Conservation (phyloP, 1,139 yeast genomes). For the Pichia terricola region DNA sequence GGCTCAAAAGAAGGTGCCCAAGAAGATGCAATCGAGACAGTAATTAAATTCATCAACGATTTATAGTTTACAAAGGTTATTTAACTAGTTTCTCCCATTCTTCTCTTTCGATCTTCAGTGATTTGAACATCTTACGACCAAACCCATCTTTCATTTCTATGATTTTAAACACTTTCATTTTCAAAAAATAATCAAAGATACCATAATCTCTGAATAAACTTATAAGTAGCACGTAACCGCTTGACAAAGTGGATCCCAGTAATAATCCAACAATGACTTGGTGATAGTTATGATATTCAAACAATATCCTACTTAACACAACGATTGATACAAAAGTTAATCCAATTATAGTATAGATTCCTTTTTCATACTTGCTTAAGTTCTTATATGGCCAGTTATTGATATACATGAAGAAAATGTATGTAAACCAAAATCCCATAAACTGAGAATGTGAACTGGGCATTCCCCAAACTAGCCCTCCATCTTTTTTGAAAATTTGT, state of each 20-base stretch:
- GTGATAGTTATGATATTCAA: slow-evolving; percentile 61
- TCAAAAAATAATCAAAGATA: slow-evolving; percentile 46
- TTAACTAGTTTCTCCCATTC: slow-evolving; percentile 14
- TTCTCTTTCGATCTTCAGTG: slow-evolving; percentile 17
- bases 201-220: slow-evolving; percentile 51
- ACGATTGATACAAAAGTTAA: slow-evolving; percentile 30
- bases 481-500: slow-evolving; percentile 21
- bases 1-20: slow-evolving; percentile 25
- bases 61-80: neutral
- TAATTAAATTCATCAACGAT: slow-evolving; percentile 10
- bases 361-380: slow-evolving; percentile 5
- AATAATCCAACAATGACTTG: slow-evolving; percentile 71
- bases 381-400: slow-evolving; percentile 23
- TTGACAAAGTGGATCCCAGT: slow-evolving; percentile 54
- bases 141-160: slow-evolving; percentile 47
- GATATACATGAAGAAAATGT: slow-evolving; percentile 44
- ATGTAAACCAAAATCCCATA: slow-evolving; percentile 76
- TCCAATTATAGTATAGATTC: slow-evolving; percentile 1
- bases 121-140: slow-evolving; percentile 9
- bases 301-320: slow-evolving; percentile 65
- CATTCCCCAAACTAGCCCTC: slow-evolving; percentile 60
- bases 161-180: slow-evolving; percentile 35
- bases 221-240: slow-evolving; percentile 45
- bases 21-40: slow-evolving; percentile 9
- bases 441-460: slow-evolving; percentile 96